Evolutionary conservation across 495 filamentous ascomycete species (phyloP).

Genomic region (Penicillium canariense): DNA sequence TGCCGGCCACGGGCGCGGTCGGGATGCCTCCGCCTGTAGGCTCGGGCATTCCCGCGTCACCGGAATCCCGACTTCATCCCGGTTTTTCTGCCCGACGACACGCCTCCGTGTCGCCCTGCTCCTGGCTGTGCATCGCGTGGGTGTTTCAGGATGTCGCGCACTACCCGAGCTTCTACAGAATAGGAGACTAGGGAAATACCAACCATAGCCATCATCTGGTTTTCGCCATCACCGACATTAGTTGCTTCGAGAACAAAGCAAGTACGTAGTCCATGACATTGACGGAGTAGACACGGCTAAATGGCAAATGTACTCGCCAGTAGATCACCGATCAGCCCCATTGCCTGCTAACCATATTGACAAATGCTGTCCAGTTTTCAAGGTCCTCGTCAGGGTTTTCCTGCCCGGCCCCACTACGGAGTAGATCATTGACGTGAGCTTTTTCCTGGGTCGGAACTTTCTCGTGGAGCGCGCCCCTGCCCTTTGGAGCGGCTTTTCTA

Average conservation of each 20-base stretch:
- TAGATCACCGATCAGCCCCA: too few species aligned
- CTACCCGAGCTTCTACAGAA: too few species aligned
- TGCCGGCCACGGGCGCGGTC: slow-evolving; percentile 16
- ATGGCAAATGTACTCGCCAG: too few species aligned
- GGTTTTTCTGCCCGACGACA: slow-evolving; percentile 19
- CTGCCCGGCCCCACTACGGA: slow-evolving; percentile 16
- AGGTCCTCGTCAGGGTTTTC: slow-evolving; percentile 20
- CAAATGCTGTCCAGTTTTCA: not conserved
- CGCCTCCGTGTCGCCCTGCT: slow-evolving; percentile 15
- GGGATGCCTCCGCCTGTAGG: slow-evolving; percentile 14
- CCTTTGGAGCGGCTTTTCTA: slow-evolving; percentile 9
- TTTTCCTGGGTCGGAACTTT: slow-evolving; percentile 12
- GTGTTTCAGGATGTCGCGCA: slow-evolving; percentile 1
- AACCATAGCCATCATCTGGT: too few species aligned
- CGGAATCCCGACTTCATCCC: slow-evolving; percentile 30
- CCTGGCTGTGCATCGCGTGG: too few species aligned
- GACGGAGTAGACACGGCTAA: too few species aligned
- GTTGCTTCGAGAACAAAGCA: too few species aligned
- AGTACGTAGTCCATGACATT: too few species aligned
- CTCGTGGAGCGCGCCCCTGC: slow-evolving; percentile 6
- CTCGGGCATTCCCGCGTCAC: slow-evolving; percentile 26
- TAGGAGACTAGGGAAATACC: too few species aligned
- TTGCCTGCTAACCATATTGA: too few species aligned
- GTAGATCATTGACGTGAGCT: slow-evolving; percentile 23
- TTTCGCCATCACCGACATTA: too few species aligned